Conservation (phyloP, 305 asterid species). For the Vinca major region DNA sequence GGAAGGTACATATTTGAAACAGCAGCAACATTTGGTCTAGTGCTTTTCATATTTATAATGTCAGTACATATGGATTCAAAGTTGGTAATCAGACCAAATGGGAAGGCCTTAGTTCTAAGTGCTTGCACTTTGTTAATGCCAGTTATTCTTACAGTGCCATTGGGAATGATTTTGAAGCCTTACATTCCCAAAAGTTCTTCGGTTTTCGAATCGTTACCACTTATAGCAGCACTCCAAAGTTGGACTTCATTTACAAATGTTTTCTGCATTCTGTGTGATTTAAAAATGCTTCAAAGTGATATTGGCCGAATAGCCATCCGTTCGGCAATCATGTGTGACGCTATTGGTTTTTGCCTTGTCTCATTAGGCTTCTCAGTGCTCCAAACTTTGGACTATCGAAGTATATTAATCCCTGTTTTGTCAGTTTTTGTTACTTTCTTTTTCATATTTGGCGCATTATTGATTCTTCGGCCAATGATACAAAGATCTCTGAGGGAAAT, state of each 20-base stretch:
- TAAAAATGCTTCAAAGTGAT: conserved; percentile 52
- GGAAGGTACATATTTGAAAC: conserved; percentile 46
- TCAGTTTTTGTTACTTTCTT: conserved; percentile 14
- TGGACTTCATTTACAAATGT: conserved; percentile 50
- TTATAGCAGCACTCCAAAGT: conserved; percentile 44
- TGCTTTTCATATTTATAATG: conserved; percentile 54
- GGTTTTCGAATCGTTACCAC: conserved; percentile 37
- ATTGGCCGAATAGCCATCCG: conserved; percentile 51
- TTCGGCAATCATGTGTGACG: conserved; percentile 47
- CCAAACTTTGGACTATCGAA: conserved; percentile 10
- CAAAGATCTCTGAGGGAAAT: conserved; percentile 15
- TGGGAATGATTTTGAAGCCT: conserved; percentile 18
- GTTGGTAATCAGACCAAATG: conserved; percentile 42
- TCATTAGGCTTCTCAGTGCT: conserved; percentile 14
- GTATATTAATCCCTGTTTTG: not conserved
- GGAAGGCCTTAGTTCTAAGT: conserved; percentile 33
- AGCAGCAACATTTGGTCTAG: conserved; percentile 41
- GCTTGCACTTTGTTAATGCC: conserved; percentile 27
- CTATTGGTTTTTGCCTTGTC: conserved; percentile 30
- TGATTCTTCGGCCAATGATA: conserved; percentile 31
- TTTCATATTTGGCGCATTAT: conserved; percentile 14
- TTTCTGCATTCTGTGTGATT: conserved; percentile 50
- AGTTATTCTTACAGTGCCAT: conserved; percentile 13
- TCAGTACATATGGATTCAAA: conserved; percentile 47
- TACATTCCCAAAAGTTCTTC: conserved; percentile 28